phyloP scores from a whole-genome alignment of 805 yeast genomes.

The Metschnikowia chrysomelidarum region DNA sequence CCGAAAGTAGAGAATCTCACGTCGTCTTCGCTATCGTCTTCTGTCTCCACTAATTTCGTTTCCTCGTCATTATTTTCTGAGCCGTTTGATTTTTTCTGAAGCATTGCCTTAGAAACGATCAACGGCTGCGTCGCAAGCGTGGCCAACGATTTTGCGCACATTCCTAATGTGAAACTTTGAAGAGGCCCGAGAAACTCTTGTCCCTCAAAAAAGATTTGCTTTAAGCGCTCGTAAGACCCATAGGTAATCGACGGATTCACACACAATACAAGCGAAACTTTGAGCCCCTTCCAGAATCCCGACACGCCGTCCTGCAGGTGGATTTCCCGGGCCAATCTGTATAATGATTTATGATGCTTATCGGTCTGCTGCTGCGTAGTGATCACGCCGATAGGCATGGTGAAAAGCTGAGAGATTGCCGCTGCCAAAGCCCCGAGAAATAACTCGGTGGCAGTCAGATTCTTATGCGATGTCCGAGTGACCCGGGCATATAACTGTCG shows the following conservation, averaged over 20 bases:
- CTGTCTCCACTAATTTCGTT: conserved; percentile 20
- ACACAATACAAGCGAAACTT: conserved; percentile 75
- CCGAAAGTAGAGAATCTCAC: conserved; percentile 55
- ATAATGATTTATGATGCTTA: conserved; percentile 32
- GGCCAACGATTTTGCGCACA: conserved; percentile 77
- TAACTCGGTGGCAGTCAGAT: conserved; percentile 65
- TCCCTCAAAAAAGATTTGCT: conserved; percentile 45
- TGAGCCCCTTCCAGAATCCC: conserved; percentile 82
- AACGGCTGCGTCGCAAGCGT: conserved; percentile 81
- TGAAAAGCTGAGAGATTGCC: conserved; percentile 73
- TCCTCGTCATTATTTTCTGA: conserved; percentile 19
- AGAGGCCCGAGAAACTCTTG: conserved; percentile 50
- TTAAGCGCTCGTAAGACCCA: conserved; percentile 72
- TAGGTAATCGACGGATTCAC: conserved; percentile 85
- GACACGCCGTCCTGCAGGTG: conserved; percentile 59
- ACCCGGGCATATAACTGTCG: conserved; percentile 51
- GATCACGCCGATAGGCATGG: conserved; percentile 77
- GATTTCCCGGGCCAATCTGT: conserved; percentile 45
- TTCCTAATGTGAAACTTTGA: conserved; percentile 71
- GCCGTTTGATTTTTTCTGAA: conserved; percentile 49
- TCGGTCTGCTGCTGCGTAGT: conserved; percentile 62
- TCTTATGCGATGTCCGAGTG: conserved; percentile 32
- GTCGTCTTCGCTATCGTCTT: conserved; percentile 34
- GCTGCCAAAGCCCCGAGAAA: conserved; percentile 79
- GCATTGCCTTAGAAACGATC: conserved; percentile 79